Base-by-base conservation (phyloP, 2,329 filamentous ascomycete species). In the Trichoderma sp. region DNA sequence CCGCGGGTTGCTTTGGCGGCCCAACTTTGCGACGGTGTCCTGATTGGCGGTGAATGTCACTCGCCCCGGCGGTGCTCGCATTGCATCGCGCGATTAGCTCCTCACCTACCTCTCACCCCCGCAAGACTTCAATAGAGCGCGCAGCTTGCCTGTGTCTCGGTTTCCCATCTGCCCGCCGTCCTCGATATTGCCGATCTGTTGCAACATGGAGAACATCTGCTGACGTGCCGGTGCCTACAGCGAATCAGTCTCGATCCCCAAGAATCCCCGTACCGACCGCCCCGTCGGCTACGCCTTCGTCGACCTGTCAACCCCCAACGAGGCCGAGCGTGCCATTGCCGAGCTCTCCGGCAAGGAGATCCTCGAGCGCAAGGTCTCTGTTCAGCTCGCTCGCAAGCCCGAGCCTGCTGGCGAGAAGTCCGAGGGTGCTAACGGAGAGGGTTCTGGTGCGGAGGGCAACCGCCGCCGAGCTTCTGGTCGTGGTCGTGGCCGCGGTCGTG, bases 221-320 rank as follows among this genome's bases (percentile, higher is more conserved):
- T 61, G 28, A 56, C 81, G 76, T 74, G 17, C 68, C 72, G 66
- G 62, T 56, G 48, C 34, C 45, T 71, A 66, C 76, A 98, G 95
- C 81, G 95, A 99, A 86, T 96, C 92, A 80, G 94, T 94, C 80
- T 98, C 95, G 74, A 99, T 99, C 81, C 95, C 95, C 72, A 97
- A 96, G 87, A 98, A 99, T 86, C 95, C 95, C 78, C 94, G 95
- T 80, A 99, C 94, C 81, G 94, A 93, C 81, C 94, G 95, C 78
- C 94, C 95, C 70, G 95, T 99, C 79, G 95, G 95, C 77, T 99
- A 98, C 81, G 95, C 95, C 77, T 99, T 99, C 78, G 95, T 99
- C 79, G 95, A 98, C 78, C 90, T 99, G 71, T 96, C 92, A 68
- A 97, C 94, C 70, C 92, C 95, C 67, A 88, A 88, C 71, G 95